Percentiles rank a stretch among this genome's conserved stretches.
Conservation (phyloP, 225 moss, liverwort and hornwort species). For the Pleurozium schreberi region DNA sequence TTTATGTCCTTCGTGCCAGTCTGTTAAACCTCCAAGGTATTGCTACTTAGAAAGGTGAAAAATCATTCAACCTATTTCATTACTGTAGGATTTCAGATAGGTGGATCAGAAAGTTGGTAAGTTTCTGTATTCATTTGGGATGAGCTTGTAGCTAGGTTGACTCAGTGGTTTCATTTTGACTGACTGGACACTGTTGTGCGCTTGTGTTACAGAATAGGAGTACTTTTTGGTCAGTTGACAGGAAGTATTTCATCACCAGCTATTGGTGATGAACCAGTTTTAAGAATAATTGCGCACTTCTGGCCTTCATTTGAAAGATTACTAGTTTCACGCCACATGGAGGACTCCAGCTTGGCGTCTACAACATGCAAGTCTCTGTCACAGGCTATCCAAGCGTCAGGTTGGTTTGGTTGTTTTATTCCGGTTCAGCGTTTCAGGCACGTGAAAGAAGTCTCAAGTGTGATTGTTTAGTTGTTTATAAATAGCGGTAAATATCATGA, state of each 20-base stretch:
- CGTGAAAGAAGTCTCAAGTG: not conserved
- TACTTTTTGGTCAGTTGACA: conserved; percentile 69
- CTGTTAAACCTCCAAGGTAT: not conserved
- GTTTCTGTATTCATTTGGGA: not conserved
- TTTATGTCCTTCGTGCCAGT: not conserved
- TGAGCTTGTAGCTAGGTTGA: not conserved
- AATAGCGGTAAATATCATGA: not conserved
- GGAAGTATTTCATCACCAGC: conserved; percentile 38
- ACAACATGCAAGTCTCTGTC: conserved; percentile 85
- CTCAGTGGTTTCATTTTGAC: not conserved
- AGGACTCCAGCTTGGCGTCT: conserved; percentile 69
- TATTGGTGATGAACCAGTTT: conserved; percentile 66
- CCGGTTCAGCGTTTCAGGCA: not conserved
- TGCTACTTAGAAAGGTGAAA: not conserved
- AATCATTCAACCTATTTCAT: not conserved
- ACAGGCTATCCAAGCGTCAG: conserved; percentile 89
- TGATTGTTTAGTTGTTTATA: not conserved
- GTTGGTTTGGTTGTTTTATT: conserved; percentile 13
- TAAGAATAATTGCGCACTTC: conserved; percentile 83
- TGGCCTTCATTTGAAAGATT: conserved; percentile 87
- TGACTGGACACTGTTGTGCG: not conserved
- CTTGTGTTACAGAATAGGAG: conserved; percentile 55
- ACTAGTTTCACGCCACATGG: conserved; percentile 76
- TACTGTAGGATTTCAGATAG: not conserved
- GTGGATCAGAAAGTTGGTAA: not conserved